phyloP scores from a whole-genome alignment of 768 basidiomycete genomes.

The Infundibulicybe gibba region DNA sequence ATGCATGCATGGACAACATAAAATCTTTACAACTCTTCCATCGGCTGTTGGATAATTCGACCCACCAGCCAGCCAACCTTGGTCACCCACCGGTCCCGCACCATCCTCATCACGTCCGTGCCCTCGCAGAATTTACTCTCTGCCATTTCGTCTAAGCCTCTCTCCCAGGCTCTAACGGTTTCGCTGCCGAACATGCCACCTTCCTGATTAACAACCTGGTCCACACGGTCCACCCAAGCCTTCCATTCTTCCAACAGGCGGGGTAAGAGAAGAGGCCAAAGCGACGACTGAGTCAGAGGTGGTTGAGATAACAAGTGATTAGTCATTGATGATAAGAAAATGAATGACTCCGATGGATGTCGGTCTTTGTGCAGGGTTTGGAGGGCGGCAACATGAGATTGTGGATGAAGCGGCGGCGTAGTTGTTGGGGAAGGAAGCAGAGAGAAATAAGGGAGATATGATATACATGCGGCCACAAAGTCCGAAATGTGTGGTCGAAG shows the following conservation, averaged over 20 bases:
- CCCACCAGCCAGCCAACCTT: conserved; percentile 83
- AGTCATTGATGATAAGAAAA: conserved; percentile 66
- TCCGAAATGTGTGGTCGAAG: conserved; percentile 73
- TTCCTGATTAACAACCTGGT: conserved; percentile 64
- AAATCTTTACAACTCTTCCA: conserved; percentile 25
- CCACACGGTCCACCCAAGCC: conserved; percentile 70
- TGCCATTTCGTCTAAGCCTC: conserved; percentile 63
- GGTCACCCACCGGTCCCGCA: conserved; percentile 61
- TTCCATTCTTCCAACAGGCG: conserved; percentile 74
- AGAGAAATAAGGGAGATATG: conserved; percentile 86
- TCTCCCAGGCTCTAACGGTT: conserved; percentile 65
- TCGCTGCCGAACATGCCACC: conserved; percentile 82
- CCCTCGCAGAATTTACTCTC: conserved; percentile 40
- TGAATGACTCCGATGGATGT: conserved; percentile 73
- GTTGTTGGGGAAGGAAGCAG: conserved; percentile 34
- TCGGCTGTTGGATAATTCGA: conserved; percentile 28
- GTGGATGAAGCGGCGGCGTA: conserved; percentile 20
- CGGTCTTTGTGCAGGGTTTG: conserved; percentile 59
- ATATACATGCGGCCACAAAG: conserved; percentile 72
- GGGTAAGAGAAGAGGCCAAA: conserved; percentile 55
- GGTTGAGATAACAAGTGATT: conserved; percentile 68
- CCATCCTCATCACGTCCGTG: conserved; percentile 30
- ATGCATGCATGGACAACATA: conserved; percentile 6
- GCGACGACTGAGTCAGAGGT: conserved; percentile 54
- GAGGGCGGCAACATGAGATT: conserved; percentile 38